Conservation (phyloP, 345 rosid genomes). For the Linum usitatissimum region DNA sequence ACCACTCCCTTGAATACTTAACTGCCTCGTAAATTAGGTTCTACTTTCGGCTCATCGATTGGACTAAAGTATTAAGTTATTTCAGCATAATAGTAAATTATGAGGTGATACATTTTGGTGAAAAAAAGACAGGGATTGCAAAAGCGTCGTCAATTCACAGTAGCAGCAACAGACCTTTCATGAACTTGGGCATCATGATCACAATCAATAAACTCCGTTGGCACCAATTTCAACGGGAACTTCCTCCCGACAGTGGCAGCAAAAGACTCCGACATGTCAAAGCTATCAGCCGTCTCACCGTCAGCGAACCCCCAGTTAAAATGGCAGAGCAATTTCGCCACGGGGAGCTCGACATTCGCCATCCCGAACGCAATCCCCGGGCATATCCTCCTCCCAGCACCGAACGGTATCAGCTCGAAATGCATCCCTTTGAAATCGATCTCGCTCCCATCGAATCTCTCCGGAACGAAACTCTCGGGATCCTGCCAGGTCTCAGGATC, state of each 20-base stretch:
- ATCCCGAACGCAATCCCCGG: constrained; percentile 13
- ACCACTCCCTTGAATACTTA: too few species aligned
- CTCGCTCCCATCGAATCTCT: constrained; percentile 1
- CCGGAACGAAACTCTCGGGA: constrained; percentile 5
- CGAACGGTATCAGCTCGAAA: constrained; percentile 11
- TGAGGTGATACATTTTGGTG: too few species aligned
- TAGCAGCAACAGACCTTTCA: too few species aligned
- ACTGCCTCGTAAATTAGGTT: too few species aligned
- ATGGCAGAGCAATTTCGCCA: constrained; percentile 14
- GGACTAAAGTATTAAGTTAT: too few species aligned
- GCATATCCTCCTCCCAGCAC: constrained; percentile 16
- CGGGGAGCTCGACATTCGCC: constrained; percentile 10
- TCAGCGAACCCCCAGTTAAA: constrained; percentile 13
- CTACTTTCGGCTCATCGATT: too few species aligned
- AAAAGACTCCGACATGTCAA: constrained; percentile 13
- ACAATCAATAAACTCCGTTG: too few species aligned
- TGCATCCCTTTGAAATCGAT: constrained; percentile 12
- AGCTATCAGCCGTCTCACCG: constrained; percentile 3
- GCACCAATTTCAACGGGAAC: constrained; percentile 7
- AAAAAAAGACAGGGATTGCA: too few species aligned
- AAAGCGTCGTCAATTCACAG: too few species aligned
- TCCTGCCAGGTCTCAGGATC: constrained; percentile 4
- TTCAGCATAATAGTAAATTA: too few species aligned
- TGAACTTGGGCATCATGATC: too few species aligned
- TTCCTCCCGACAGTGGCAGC: constrained; percentile 13